Evolutionary conservation across 2,329 filamentous ascomycete species (phyloP).

Genomic region (Aspergillus fumigatiaffinis): DNA sequence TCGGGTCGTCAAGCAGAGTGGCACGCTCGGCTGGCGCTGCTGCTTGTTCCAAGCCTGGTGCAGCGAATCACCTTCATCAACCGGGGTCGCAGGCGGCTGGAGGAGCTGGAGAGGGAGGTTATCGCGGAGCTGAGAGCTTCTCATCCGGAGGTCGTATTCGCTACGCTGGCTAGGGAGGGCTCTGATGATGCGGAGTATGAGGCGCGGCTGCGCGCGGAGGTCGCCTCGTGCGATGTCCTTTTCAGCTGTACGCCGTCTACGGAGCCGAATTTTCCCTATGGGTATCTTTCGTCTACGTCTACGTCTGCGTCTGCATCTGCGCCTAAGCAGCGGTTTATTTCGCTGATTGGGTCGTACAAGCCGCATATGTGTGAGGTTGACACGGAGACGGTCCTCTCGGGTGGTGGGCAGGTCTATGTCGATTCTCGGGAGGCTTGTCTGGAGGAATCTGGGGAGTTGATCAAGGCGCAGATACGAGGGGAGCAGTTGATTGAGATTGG

Average conservation of each 20-base stretch:
- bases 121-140: slow-evolving; percentile 30
- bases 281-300: slow-evolving; percentile 26
- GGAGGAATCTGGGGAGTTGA: slow-evolving; percentile 46
- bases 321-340: slow-evolving; percentile 43
- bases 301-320: background rate
- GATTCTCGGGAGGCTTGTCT: slow-evolving; percentile 51
- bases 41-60: slow-evolving; percentile 43
- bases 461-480: slow-evolving; percentile 35
- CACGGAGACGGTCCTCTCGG: slow-evolving; percentile 43
- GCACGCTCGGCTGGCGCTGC: slow-evolving; percentile 48
- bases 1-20: slow-evolving; percentile 49
- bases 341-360: slow-evolving; percentile 52
- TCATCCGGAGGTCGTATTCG: slow-evolving; percentile 34
- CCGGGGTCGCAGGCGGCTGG: slow-evolving; percentile 59
- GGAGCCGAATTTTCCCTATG: slow-evolving; percentile 40
- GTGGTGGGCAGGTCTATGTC: slow-evolving; percentile 65
- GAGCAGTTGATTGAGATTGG: slow-evolving; percentile 44
- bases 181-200: slow-evolving; percentile 49
- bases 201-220: slow-evolving; percentile 19
- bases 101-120: slow-evolving; percentile 32
- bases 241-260: slow-evolving; percentile 49
- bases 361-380: slow-evolving; percentile 53
- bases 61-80: slow-evolving; percentile 76
- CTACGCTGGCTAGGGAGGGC: slow-evolving; percentile 54
- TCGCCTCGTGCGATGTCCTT: slow-evolving; percentile 41